Base-by-base conservation (phyloP, 495 filamentous ascomycete genomes). In the Hypoxylon crocopeplum region DNA sequence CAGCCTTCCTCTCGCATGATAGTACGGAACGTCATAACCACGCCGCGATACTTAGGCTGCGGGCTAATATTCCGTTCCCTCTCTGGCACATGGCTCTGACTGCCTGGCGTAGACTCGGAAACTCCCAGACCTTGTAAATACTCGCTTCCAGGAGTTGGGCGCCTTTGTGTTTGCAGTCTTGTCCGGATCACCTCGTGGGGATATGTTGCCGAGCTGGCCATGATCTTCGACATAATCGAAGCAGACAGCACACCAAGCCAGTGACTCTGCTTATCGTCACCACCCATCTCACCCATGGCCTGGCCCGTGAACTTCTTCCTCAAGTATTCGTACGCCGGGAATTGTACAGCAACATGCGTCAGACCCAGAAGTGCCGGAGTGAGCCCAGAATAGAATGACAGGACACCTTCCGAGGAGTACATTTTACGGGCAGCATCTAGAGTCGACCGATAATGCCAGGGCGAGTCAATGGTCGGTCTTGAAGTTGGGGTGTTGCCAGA, bases 261-360 rank as follows among this genome's bases (percentile, higher is more conserved):
- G 20, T 80, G 75, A 24, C 68, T 65, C 40, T 75, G 69, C 21
- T 75, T 37, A 40, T 72, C 59, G 25, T 73, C 48, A 33, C 69
- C 69, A 4, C 58, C 64, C 42, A 63, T 65, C 19, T 86, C 84
- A 20, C 95, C 93, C 79, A 95, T 92, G 17, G 86, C 83, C 25
- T 90, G 81, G 12, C 93, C 93, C 1, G 93, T 97, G 64, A 99
- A 93, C 58, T 86, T 86, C 70, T 85, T 86, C 73, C 96, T 97
- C 67, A 99, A 82, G 67, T 85, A 93, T 70, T 99, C 94, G 72
- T 98, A 98, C 5, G 94, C 82, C 0, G 94, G 94, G 64, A 99
- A 99, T 74, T 99, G 94, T 21, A 99, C 92, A 13, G 95, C 95
- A 33, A 99, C 94, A 69, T 99, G 94, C 2, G 91, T 90, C 42